Evolutionary conservation across 805 yeast species (phyloP).

Genomic region (Pichia rugopelliculosa): DNA sequence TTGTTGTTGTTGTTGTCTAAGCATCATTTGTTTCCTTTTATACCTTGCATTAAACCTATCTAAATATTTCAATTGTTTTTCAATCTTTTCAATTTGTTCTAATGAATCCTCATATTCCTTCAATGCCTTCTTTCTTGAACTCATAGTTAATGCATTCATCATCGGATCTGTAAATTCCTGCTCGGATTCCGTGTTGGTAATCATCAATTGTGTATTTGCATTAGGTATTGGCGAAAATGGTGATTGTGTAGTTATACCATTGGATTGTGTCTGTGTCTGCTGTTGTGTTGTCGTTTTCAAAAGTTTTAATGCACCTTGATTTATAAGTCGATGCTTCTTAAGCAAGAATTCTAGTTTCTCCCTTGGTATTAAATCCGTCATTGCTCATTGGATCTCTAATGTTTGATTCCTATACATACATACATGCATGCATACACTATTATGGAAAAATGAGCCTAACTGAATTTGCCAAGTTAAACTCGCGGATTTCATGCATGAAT

Average conservation of each 20-base stretch:
- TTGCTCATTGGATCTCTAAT: no score
- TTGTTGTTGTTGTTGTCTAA: background rate
- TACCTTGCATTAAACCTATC: background rate
- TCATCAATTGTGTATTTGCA: background rate
- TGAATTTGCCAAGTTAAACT: no score
- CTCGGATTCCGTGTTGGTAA: background rate
- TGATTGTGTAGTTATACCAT: background rate
- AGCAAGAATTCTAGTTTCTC: background rate
- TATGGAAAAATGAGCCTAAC: no score
- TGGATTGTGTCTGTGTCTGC: background rate
- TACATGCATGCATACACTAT: no score
- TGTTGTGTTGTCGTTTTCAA: background rate
- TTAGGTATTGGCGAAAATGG: background rate
- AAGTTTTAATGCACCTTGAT: constrained; percentile 6
- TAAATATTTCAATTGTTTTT: constrained; percentile 1
- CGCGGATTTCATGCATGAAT: background rate
- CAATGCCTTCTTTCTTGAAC: constrained; percentile 5
- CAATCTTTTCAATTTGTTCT: constrained; percentile 3
- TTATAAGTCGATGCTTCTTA: background rate
- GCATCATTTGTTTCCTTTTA: background rate
- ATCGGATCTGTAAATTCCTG: no score
- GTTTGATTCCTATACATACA: no score
- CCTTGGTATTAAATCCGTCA: background rate
- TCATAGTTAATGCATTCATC: background rate
- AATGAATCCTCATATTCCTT: constrained; percentile 6